These are phyloP conservation scores for Tylopilus rubrobrunneus DNA, from an alignment of 768 basidiomycete species.

Conservation along the genomic window DNA sequence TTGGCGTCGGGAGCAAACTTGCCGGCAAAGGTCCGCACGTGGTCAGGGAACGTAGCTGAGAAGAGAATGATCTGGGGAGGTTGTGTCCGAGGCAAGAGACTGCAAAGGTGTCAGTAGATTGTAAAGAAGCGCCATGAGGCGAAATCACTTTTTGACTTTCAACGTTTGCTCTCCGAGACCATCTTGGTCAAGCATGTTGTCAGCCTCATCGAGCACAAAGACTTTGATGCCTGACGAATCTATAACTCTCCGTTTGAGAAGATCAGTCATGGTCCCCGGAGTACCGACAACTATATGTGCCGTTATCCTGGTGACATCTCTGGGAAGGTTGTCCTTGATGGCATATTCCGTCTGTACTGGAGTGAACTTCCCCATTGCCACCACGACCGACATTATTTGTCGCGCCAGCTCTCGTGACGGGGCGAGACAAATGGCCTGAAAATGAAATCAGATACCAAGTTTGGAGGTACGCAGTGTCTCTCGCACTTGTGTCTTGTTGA, in stretches of 20 bases:
- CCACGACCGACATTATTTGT: constrained; percentile 95
- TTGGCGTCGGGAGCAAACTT: constrained; percentile 94
- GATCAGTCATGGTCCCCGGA: constrained; percentile 90
- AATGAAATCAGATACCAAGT: constrained; percentile 4
- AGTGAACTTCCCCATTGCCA: constrained; percentile 94
- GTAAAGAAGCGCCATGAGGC: neutral
- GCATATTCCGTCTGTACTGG: constrained; percentile 91
- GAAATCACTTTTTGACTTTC: constrained; percentile 83
- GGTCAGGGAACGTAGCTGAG: constrained; percentile 96
- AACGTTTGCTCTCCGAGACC: constrained; percentile 92
- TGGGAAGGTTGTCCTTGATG: constrained; percentile 82
- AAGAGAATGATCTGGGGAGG: constrained; percentile 89
- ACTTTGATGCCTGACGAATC: constrained; percentile 81
- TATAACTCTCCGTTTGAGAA: constrained; percentile 74
- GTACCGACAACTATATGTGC: constrained; percentile 95
- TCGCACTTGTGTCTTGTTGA: constrained; percentile 78
- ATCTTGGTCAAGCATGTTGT: constrained; percentile 97
- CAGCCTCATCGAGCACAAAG: constrained; percentile 96
- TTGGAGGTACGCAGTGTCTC: neutral
- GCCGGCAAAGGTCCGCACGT: constrained; percentile 85
- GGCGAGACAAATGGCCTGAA: constrained; percentile 91
- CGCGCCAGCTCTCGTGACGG: constrained; percentile 96
- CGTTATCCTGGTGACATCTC: constrained; percentile 60
- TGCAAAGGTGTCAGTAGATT: constrained; percentile 25
- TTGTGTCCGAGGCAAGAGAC: constrained; percentile 53